Conservation (phyloP, 176 grass and related monocot genomes). For the Triticum aestivum region IWGSC_CS_RefSeq_v2.1 NC_057804.1:324511739-324512238, state of each 20-base stretch:
- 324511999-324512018: slow-evolving; percentile 75
- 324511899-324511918: slow-evolving; percentile 31
- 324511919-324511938: slow-evolving; percentile 14
- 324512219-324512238: background rate
- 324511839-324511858: slow-evolving; percentile 85
- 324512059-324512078: slow-evolving; percentile 97
- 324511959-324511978: background rate
- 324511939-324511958: slow-evolving; percentile 2
- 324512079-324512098: slow-evolving; percentile 82
- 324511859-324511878: slow-evolving; percentile 88
- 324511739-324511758: slow-evolving; percentile 52
- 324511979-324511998: slow-evolving; percentile 57
- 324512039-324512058: slow-evolving; percentile 87
- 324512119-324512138: slow-evolving; percentile 27
- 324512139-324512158: slow-evolving; percentile 7
- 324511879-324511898: slow-evolving; percentile 54
- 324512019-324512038: slow-evolving; percentile 84
- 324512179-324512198: slow-evolving; percentile 5
- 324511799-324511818: slow-evolving; percentile 60
- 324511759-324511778: slow-evolving; percentile 57
- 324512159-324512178: background rate
- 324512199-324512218: slow-evolving; percentile 3
- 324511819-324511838: slow-evolving; percentile 69
- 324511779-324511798: slow-evolving; percentile 43
- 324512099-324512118: slow-evolving; percentile 65